Evolutionary conservation across 2,329 filamentous ascomycete species (phyloP), one percentile per base, ranked within the genome.

Genomic region (Cladosporium sp.): DNA sequence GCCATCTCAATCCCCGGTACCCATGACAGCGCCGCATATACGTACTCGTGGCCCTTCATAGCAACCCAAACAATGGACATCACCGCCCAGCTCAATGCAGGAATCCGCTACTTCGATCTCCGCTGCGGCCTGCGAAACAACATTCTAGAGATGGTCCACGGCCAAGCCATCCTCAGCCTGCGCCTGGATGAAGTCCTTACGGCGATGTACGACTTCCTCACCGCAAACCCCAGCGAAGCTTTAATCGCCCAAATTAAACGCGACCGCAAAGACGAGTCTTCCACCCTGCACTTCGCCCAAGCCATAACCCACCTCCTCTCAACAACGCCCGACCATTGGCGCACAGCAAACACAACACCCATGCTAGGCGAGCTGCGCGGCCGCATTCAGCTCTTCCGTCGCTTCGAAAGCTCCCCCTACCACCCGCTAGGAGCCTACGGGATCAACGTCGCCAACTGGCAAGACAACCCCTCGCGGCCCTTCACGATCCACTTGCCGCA

Each of bases 401-500:
- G 72, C 19, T 74, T 71, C 59, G 55, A 51, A 2, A 61, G 60
- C 14, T 37, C 34, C 6, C 47, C 56, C 6, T 12, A 14, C 19
- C 65, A 63, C 5, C 61, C 51, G 9, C 51, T 65, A 8, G 54
- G 59, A 38, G 65, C 65, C 1, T 67, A 68, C 9, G 71, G 72
- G 37, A 70, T 74, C 42, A 68, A 73, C 56, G 68, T 73, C 3
- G 67, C 64, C 11, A 57, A 62, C 43, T 74, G 72, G 72, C 65
- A 64, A 54, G 70, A 74, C 60, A 74, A 74, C 49, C 70, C 70
- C n/a, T 58, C 49, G 14, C 40, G 37, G 9, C 71, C 72, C 2
- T 74, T 74, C 61, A 72, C 67, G 4, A 72, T 80, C 50, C 63
- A 67, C 40, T 78, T 76, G 3, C 66, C 71, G 15, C 69, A 70